Evolutionary conservation across 179 eudicot species (phyloP).

Genomic region (Spergularia azorica): DNA sequence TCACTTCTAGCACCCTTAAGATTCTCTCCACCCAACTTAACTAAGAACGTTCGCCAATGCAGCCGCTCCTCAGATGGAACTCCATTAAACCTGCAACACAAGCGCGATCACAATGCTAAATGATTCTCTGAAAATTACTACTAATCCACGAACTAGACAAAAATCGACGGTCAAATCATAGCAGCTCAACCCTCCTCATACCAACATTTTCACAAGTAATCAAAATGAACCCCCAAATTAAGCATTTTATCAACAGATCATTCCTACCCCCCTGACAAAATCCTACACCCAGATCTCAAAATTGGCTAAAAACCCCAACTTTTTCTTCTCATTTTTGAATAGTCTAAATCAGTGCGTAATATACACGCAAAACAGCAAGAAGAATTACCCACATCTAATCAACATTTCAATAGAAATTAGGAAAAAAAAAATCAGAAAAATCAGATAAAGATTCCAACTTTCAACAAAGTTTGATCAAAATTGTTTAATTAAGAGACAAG

Average conservation of each 20-base stretch:
- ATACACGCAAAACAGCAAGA: neutral
- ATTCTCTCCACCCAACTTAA: conserved; percentile 90
- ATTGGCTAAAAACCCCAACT: neutral
- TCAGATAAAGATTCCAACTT: neutral
- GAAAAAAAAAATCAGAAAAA: neutral
- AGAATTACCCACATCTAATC: neutral
- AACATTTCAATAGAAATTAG: neutral
- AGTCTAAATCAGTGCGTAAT: neutral
- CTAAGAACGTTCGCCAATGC: conserved; percentile 97
- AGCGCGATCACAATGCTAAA: conserved; percentile 1
- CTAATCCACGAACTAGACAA: neutral
- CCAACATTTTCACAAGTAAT: neutral
- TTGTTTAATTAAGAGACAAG: neutral
- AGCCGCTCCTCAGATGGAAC: conserved; percentile 96
- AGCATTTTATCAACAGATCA: conserved; percentile 12
- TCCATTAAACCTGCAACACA: conserved; percentile 77
- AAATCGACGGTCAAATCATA: neutral
- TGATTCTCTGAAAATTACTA: neutral
- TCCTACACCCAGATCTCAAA: neutral
- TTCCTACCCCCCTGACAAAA: neutral
- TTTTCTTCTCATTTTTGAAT: neutral
- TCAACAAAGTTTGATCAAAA: conserved; percentile 4
- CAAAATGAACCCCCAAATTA: neutral
- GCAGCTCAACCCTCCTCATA: neutral
- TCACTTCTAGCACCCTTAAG: conserved; percentile 91